phyloP scores from a whole-genome alignment of 352 stramenopile genomes.

The Phytophthora macrochlamydospora region DNA sequence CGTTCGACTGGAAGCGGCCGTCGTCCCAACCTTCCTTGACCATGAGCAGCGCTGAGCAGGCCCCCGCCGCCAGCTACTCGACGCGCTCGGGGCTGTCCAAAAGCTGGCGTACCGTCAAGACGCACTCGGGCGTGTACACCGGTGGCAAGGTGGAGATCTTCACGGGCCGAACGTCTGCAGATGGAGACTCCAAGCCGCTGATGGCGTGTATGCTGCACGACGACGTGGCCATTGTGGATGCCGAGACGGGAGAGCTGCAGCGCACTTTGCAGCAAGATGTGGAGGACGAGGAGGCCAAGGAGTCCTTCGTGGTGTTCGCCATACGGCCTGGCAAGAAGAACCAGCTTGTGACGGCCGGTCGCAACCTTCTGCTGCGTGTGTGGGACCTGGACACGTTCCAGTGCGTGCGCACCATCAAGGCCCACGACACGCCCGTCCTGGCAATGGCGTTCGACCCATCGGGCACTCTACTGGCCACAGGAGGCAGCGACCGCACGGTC shows the following conservation, averaged over 20 bases:
- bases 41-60: slow-evolving; percentile 20
- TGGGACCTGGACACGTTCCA: slow-evolving; percentile 87
- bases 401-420: slow-evolving; percentile 82
- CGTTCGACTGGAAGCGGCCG: slow-evolving; percentile 15
- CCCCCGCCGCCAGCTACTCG: slow-evolving; percentile 54
- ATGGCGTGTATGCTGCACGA: slow-evolving; percentile 86
- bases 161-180: slow-evolving; percentile 24
- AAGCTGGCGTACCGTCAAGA: slow-evolving; percentile 78
- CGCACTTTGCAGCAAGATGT: slow-evolving; percentile 79
- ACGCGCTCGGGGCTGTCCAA: slow-evolving; percentile 74
- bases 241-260: slow-evolving; percentile 68
- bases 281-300: slow-evolving; percentile 78
- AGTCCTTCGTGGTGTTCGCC: slow-evolving; percentile 85
- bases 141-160: slow-evolving; percentile 83
- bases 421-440: slow-evolving; percentile 77
- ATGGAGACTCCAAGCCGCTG: slow-evolving; percentile 28
- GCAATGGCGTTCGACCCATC: slow-evolving; percentile 90
- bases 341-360: slow-evolving; percentile 84
- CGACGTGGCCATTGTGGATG: slow-evolving; percentile 81
- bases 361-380: slow-evolving; percentile 84
- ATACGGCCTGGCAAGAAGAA: slow-evolving; percentile 70
- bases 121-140: slow-evolving; percentile 81
- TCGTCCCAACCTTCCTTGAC: not conserved
- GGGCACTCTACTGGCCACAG: slow-evolving; percentile 94
- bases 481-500: slow-evolving; percentile 94